These are phyloP conservation scores for Lindgomyces ingoldianus DNA, from an alignment of 495 filamentous ascomycete genomes.

Conservation along the genomic window DNA sequence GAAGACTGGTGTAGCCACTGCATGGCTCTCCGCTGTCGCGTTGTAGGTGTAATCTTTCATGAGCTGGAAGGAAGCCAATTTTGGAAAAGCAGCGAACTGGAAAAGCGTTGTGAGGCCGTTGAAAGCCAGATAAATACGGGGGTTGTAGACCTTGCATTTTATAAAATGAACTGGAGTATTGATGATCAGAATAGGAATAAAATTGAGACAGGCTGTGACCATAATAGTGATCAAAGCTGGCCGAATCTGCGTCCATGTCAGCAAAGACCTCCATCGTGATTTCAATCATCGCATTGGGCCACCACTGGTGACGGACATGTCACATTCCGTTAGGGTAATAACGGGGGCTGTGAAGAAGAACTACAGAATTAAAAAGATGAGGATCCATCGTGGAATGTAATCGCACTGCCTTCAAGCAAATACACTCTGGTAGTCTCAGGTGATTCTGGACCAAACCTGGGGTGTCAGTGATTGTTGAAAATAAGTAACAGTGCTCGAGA, in stretches of 20 bases:
- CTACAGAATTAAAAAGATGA: constrained; percentile 28
- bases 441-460: too few relatives aligned
- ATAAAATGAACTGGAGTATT: constrained; percentile 25
- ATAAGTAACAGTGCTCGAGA: too few relatives aligned
- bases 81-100: constrained; percentile 25
- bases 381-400: constrained; percentile 32
- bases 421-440: too few relatives aligned
- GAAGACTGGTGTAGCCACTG: too few relatives aligned
- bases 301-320: constrained; percentile 20
- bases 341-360: constrained; percentile 27
- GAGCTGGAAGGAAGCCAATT: constrained; percentile 23
- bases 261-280: background rate
- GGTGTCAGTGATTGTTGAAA: too few relatives aligned
- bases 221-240: constrained; percentile 43
- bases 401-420: constrained; percentile 27
- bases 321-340: constrained; percentile 26
- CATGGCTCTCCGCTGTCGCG: too few relatives aligned
- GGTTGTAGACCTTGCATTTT: constrained; percentile 27
- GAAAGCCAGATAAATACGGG: constrained; percentile 23
- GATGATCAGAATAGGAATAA: constrained; percentile 29
- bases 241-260: constrained; percentile 35
- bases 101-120: constrained; percentile 25
- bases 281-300: constrained; percentile 23
- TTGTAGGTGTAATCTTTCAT: too few relatives aligned
- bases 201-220: constrained; percentile 32